These are phyloP conservation scores for Haplosporangium gracile DNA, from an alignment of 192 early-diverging fungal genomes.

Conservation along the genomic window DNA sequence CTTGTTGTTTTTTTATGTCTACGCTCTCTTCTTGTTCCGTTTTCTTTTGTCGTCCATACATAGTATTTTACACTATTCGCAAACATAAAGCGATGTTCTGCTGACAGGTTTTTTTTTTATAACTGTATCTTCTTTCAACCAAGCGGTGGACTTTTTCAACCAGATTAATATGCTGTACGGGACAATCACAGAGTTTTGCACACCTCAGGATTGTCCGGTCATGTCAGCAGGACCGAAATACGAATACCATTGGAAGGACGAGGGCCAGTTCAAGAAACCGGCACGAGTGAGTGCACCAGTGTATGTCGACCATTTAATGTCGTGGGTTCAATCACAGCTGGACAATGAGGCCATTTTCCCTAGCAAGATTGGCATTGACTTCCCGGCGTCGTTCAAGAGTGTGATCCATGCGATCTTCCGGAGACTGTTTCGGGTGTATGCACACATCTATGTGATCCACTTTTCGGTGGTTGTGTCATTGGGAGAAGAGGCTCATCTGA, in stretches of 20 bases:
- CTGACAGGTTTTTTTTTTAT: background rate
- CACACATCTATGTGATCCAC: constrained; percentile 93
- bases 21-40: background rate
- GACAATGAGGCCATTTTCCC: constrained; percentile 94
- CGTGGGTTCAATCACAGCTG: constrained; percentile 85
- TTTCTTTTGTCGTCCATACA: background rate
- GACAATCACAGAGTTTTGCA: constrained; percentile 89
- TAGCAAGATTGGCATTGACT: constrained; percentile 79
- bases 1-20: background rate
- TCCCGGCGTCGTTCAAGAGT: constrained; percentile 78
- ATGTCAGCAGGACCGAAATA: constrained; percentile 91
- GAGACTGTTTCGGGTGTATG: constrained; percentile 92
- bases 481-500: constrained; percentile 90
- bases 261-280: constrained; percentile 86
- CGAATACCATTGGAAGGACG: constrained; percentile 93
- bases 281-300: constrained; percentile 88
- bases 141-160: constrained; percentile 95
- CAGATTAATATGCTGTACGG: constrained; percentile 97
- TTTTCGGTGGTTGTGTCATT: constrained; percentile 79
- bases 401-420: constrained; percentile 85
- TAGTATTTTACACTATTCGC: background rate
- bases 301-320: constrained; percentile 91
- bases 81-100: background rate
- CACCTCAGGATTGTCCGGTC: constrained; percentile 86
- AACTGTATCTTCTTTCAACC: background rate